Evolutionary conservation across 108 stramenopile genomes (phyloP).

Genomic region (Nitzschia putrida): DNA sequence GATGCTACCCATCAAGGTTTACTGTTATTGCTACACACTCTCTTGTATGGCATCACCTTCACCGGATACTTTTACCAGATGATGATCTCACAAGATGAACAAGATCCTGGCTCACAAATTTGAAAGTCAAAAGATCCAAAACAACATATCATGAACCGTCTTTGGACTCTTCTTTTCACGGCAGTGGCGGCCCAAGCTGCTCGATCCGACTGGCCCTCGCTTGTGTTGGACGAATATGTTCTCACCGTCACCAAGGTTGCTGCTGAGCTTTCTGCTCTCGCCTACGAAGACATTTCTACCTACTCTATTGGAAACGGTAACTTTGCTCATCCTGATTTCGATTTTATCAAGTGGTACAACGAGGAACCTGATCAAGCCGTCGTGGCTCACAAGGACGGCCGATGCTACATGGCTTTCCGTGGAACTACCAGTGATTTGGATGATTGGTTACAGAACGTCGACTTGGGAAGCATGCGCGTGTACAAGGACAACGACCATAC

Average conservation of each 20-base stretch:
- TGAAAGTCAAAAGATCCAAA: too few relatives aligned
- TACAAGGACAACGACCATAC: conserved; percentile 7
- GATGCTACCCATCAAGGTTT: too few relatives aligned
- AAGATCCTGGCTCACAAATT: too few relatives aligned
- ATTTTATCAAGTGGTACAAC: background rate
- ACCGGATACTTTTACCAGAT: too few relatives aligned
- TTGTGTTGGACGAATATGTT: conserved; percentile 2
- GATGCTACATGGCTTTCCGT: conserved; percentile 13
- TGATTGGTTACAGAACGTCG: conserved; percentile 9
- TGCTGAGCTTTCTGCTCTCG: conserved; percentile 6
- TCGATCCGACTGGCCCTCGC: background rate
- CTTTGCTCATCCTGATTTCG: conserved; percentile 6
- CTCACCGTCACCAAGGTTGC: conserved; percentile 1
- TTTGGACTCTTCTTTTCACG: too few relatives aligned
- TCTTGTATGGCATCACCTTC: too few relatives aligned
- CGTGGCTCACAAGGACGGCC: conserved; percentile 10
- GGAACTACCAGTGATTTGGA: background rate
- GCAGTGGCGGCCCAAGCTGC: background rate
- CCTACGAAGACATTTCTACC: background rate
- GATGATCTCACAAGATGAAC: too few relatives aligned
- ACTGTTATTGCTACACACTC: too few relatives aligned
- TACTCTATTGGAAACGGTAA: background rate
- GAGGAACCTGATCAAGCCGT: conserved; percentile 16
- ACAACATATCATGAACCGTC: too few relatives aligned
- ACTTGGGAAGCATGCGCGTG: background rate